Base-by-base conservation (phyloP, 2,329 filamentous ascomycete genomes). In the Arthrobotrys sinensis region DNA sequence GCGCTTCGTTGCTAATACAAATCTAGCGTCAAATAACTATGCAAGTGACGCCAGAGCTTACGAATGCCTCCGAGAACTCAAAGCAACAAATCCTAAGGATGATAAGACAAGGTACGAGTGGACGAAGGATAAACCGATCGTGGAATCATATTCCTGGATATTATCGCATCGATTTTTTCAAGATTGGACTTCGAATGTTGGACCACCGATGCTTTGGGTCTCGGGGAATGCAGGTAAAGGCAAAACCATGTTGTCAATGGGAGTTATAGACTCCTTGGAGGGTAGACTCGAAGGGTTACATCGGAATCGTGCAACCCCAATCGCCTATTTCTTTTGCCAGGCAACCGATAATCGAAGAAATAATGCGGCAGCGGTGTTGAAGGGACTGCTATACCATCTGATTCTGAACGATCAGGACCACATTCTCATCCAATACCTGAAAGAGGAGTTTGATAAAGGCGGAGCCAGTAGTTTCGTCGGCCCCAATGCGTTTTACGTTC, bases 241-340 rank as follows among this genome's bases (percentile, higher is more conserved):
- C 3, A 87, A 86, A 79, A 86, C 85, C 0, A 86, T 86, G 84
- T 79, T 86, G 0, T 57, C 86, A 0, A 84, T 82, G 10, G 84
- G 84, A 1, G 84, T 86, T 36, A 83, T 86, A 46, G 63, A 85
- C 73, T 38, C 36, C 12, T 38, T 38, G 8, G 36, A 45, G 40
- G 36, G 8, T 1, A 8, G 36, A 38, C 36, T 38, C 1, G 36
- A 8, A 38, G 36, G 8, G 6, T 8, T 4, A 28, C 24, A 28
- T 40, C 76, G 36, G 24, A 28, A 2, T 2, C 24, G 2, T 4
- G 4, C n/a, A 34, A 14, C 24, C 4, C 24, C 24, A 85, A 85
- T 85, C 6, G 36, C 12, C 8, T 38, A 38, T n/a, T 60, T 60
- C 34, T 64, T 64, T 34, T 64, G 60, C 24, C 60, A 48, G 14